phyloP scores from a whole-genome alignment of 2,329 filamentous ascomycete genomes.

The Phialophora expanda region DNA sequence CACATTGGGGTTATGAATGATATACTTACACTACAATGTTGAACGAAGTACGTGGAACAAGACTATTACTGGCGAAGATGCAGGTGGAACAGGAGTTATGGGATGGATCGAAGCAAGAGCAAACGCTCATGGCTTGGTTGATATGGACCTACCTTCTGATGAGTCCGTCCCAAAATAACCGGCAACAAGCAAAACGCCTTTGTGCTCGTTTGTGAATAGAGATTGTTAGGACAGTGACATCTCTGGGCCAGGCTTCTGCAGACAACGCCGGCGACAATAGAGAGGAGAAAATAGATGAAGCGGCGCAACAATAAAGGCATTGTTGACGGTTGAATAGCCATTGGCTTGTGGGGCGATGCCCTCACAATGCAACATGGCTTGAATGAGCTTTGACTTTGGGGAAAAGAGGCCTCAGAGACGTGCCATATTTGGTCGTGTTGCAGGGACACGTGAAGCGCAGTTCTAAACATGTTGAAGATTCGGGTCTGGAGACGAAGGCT shows the following conservation, averaged over 20 bases:
- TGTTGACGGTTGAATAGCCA: not conserved
- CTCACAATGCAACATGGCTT: not conserved
- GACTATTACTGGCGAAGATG: not conserved
- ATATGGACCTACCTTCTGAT: slow-evolving; percentile 9
- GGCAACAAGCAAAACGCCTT: not conserved
- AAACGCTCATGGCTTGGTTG: not conserved
- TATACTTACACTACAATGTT: not conserved
- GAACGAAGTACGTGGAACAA: not conserved
- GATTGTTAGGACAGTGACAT: not conserved
- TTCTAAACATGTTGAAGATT: not conserved
- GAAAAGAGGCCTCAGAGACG: not conserved
- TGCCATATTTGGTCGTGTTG: not conserved
- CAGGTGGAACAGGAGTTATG: not conserved
- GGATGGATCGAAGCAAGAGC: not conserved
- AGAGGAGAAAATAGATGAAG: not conserved
- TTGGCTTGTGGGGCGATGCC: not conserved
- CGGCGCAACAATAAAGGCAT: not conserved
- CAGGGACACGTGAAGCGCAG: not conserved
- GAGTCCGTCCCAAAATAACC: slow-evolving; percentile 5
- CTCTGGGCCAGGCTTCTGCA: not conserved
- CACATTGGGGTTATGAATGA: slow-evolving; percentile 14
- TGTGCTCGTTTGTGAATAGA: not conserved
- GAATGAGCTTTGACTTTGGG: not conserved
- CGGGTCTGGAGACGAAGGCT: not conserved
- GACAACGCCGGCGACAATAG: not conserved